Base-by-base conservation (phyloP, 1,139 yeast genomes). In the Ashbya aceris region DNA sequence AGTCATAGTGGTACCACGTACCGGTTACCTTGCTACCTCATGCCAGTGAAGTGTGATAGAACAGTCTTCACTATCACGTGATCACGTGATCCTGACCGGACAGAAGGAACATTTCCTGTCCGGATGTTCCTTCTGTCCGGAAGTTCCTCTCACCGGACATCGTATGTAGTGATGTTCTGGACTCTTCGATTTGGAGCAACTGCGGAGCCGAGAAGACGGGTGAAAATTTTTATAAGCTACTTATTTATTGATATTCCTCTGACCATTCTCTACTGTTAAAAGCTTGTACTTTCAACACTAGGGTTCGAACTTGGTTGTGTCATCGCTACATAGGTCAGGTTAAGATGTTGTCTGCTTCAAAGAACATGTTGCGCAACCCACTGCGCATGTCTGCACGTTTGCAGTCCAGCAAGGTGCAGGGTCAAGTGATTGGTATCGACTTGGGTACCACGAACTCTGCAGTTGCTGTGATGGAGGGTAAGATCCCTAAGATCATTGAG, bases 371-470 rank as follows among this genome's bases (percentile, higher is more conserved):
- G 42, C 49, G 53, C 44, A 56, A 47, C 41, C 49, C 57, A 9
- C 34, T 53, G 36, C 56, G 59, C 42, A 41, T 50, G 28, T 56
- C 60, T n/a, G 36, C 44, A 36, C 64, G 66, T 55, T 53, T 69
- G 67, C 65, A 74, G 70, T 60, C 82, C 65, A 57, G 65, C 49
- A 71, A 71, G 55, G 73, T 70, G 35, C 70, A 70, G 57, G 87
- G 87, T 45, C 76, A 89, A 59, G 97, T 91, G 48, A 89, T 91
- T 62, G 98, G 98, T 76, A 89, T 91, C 65, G 98, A 91, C 73
- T 77, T 91, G 67, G 98, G 98, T 73, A 91, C 97, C 68, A 91
- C 97, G 69, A 91, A 91, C 79, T 91, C 98, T 45, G 97, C 98
- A 47, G 98, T 91, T 52, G 98, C 98, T 49, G 73, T 91, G 53